Percentiles rank a stretch among this genome's conserved stretches.
phyloP scores from a whole-genome alignment of 2,329 filamentous ascomycete genomes.

The Lachnellula arida region DNA sequence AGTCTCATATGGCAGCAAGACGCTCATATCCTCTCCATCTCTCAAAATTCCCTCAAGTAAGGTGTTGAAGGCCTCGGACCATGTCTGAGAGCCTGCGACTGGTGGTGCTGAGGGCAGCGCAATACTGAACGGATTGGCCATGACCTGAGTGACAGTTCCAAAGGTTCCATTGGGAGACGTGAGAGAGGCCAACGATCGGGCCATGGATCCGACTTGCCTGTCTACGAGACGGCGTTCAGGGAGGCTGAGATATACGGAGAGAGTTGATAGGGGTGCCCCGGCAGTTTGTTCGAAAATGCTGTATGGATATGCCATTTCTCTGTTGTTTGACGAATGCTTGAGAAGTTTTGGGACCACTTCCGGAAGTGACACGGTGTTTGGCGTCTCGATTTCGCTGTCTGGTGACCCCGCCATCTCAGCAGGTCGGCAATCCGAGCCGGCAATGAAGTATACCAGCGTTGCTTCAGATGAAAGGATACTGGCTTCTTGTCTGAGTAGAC shows the following conservation, averaged over 20 bases:
- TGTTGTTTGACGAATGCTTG: slow-evolving; percentile 29
- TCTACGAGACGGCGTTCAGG: slow-evolving; percentile 24
- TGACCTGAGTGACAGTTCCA: slow-evolving; percentile 25
- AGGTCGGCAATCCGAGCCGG: slow-evolving; percentile 9
- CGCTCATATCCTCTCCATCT: slow-evolving; percentile 56
- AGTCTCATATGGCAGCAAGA: slow-evolving; percentile 52
- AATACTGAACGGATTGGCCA: slow-evolving; percentile 17
- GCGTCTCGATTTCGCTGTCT: not conserved
- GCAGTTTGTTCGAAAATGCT: slow-evolving; percentile 24
- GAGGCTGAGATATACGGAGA: slow-evolving; percentile 25
- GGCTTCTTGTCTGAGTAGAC: slow-evolving; percentile 30
- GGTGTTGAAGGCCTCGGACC: slow-evolving; percentile 53
- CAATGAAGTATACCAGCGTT: slow-evolving; percentile 25
- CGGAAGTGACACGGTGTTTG: not conserved
- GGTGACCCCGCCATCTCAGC: slow-evolving; percentile 2
- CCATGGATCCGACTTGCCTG: slow-evolving; percentile 27
- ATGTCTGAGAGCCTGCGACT: slow-evolving; percentile 37
- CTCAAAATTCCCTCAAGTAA: slow-evolving; percentile 52
- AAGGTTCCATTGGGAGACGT: slow-evolving; percentile 28
- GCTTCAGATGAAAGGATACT: slow-evolving; percentile 30
- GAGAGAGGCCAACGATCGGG: slow-evolving; percentile 24
- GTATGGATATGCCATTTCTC: slow-evolving; percentile 31
- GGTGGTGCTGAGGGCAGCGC: slow-evolving; percentile 3
- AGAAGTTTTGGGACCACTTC: slow-evolving; percentile 25
- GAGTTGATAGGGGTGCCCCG: slow-evolving; percentile 24